Evolutionary conservation across 306 rosid genomes (phyloP).

Genomic region (Fagus sylvatica): DNA sequence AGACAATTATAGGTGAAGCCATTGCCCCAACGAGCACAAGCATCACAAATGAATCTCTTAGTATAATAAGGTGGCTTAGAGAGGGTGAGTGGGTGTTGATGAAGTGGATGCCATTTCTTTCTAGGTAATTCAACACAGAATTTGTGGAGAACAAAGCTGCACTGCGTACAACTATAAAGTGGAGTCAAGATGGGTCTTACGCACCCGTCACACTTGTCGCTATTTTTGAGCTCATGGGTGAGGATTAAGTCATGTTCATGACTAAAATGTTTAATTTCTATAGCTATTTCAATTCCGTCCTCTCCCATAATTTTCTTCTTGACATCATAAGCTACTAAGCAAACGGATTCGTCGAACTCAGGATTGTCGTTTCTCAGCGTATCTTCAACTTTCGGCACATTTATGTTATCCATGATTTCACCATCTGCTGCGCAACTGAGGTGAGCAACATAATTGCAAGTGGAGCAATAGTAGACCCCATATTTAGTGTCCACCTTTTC

Average conservation of each 20-base stretch:
- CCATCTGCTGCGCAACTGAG: background rate
- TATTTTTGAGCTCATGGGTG: background rate
- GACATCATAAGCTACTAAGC: background rate
- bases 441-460: background rate
- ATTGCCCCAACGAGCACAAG: too few species aligned
- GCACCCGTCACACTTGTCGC: background rate
- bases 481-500: background rate
- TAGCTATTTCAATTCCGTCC: background rate
- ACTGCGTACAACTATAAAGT: background rate
- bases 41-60: too few species aligned
- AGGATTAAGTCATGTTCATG: background rate
- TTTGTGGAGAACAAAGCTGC: background rate
- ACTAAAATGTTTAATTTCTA: background rate
- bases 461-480: background rate
- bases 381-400: background rate
- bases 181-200: background rate
- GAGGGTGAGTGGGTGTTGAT: background rate
- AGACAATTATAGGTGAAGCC: too few species aligned
- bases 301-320: background rate
- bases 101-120: background rate
- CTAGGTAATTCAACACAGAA: background rate
- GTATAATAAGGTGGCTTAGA: too few species aligned
- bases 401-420: background rate
- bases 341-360: background rate
- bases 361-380: background rate